Percentiles rank a stretch among this genome's conserved stretches.
Conservation (phyloP, 768 basidiomycete species). For the Boletus edulis region DNA sequence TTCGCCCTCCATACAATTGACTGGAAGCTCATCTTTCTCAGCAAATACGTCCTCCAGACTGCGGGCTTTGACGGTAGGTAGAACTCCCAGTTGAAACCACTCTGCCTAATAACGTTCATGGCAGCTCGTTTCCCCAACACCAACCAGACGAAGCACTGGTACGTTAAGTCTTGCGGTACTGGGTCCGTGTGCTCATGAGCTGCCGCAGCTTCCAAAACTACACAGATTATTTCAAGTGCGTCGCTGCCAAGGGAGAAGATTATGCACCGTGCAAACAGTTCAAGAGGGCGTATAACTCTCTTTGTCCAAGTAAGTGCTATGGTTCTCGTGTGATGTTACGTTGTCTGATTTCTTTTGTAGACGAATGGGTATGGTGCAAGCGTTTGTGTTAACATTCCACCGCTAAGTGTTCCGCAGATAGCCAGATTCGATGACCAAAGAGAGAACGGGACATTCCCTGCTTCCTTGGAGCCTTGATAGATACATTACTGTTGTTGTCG, state of each 20-base stretch:
- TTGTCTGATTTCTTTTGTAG: conserved; percentile 38
- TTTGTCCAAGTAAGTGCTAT: conserved; percentile 87
- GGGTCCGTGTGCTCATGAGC: not conserved
- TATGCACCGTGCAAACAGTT: conserved; percentile 99
- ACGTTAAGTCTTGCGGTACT: conserved; percentile 16
- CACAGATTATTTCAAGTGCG: conserved; percentile 97
- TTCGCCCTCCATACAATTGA: not conserved
- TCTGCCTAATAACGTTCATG: conserved; percentile 17
- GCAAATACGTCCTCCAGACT: conserved; percentile 90
- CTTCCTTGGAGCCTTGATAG: conserved; percentile 75
- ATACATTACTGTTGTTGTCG: not conserved
- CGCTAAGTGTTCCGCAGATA: conserved; percentile 46
- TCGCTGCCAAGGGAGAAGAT: conserved; percentile 96
- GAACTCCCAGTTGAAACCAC: not conserved
- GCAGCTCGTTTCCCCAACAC: conserved; percentile 85
- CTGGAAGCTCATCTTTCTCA: conserved; percentile 32
- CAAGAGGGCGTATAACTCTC: conserved; percentile 91
- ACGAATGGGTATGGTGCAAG: conserved; percentile 77
- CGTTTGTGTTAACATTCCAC: not conserved
- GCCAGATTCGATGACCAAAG: conserved; percentile 93
- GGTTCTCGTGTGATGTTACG: not conserved
- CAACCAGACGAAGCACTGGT: conserved; percentile 98
- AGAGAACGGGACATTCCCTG: conserved; percentile 90
- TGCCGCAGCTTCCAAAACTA: conserved; percentile 87
- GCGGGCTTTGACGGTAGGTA: conserved; percentile 87